Conservation (phyloP, 768 basidiomycete species). For the Hortiboletus flavorubellus region DNA sequence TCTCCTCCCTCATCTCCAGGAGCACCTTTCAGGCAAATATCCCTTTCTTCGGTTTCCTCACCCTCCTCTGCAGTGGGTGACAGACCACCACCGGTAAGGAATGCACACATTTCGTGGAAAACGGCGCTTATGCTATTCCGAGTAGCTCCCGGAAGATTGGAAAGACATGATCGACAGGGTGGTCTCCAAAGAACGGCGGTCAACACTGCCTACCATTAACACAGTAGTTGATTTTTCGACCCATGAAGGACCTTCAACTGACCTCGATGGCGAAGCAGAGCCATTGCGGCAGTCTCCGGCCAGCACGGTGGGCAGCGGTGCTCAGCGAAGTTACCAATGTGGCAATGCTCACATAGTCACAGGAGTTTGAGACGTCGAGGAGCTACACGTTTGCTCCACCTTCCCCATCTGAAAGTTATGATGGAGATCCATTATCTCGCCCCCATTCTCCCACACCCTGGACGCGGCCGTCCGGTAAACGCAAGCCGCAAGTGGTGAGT, state of each 20-base stretch:
- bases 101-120: neutral
- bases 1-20: conserved; percentile 34
- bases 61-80: conserved; percentile 20
- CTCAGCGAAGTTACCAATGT: conserved; percentile 25
- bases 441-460: conserved; percentile 37
- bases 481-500: conserved; percentile 29
- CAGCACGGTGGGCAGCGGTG: conserved; percentile 31
- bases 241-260: conserved; percentile 24
- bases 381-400: conserved; percentile 31
- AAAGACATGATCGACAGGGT: conserved; percentile 34
- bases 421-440: conserved; percentile 33
- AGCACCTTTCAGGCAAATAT: conserved; percentile 32
- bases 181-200: conserved; percentile 31
- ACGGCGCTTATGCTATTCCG: conserved; percentile 4
- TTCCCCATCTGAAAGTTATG: conserved; percentile 34
- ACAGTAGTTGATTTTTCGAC: conserved; percentile 31
- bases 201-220: conserved; percentile 31
- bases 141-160: conserved; percentile 35
- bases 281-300: conserved; percentile 33
- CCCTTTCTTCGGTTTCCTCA: conserved; percentile 25
- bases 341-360: conserved; percentile 27
- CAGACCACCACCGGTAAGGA: conserved; percentile 33
- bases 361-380: conserved; percentile 33
- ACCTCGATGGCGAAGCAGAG: conserved; percentile 24
- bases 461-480: conserved; percentile 23